Conservation (phyloP, 139 green algal species). For the Eudorina sp. region DNA sequence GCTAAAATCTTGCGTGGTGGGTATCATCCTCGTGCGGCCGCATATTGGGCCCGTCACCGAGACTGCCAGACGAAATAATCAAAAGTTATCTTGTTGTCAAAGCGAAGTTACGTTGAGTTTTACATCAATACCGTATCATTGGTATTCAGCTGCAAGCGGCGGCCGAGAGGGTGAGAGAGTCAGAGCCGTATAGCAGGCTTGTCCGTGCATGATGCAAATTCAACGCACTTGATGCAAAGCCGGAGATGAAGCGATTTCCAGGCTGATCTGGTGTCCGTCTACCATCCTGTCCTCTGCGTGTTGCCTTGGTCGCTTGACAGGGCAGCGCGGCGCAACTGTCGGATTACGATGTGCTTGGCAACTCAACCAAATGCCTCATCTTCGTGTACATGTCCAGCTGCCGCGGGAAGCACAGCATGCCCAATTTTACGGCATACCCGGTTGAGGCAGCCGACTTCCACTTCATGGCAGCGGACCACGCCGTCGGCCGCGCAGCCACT, state of each 20-base stretch:
- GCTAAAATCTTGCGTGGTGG: no score
- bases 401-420: not conserved
- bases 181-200: not conserved
- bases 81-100: no score
- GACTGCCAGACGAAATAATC: no score
- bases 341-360: not conserved
- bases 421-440: not conserved
- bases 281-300: no score
- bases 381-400: not conserved
- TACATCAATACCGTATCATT: no score
- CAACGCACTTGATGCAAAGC: not conserved
- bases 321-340: no score
- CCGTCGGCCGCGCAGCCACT: not conserved
- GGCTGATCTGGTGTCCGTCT: no score
- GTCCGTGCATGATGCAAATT: not conserved
- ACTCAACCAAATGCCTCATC: not conserved
- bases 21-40: no score
- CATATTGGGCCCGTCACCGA: no score
- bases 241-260: no score
- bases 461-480: not conserved
- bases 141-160: slow-evolving; percentile 1
- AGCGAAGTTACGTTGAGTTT: no score
- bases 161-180: not conserved
- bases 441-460: not conserved
- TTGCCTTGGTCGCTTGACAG: no score